These are phyloP conservation scores for Chaetoceros tenuissimus DNA, from an alignment of 108 stramenopile species.

Conservation along the genomic window DNA sequence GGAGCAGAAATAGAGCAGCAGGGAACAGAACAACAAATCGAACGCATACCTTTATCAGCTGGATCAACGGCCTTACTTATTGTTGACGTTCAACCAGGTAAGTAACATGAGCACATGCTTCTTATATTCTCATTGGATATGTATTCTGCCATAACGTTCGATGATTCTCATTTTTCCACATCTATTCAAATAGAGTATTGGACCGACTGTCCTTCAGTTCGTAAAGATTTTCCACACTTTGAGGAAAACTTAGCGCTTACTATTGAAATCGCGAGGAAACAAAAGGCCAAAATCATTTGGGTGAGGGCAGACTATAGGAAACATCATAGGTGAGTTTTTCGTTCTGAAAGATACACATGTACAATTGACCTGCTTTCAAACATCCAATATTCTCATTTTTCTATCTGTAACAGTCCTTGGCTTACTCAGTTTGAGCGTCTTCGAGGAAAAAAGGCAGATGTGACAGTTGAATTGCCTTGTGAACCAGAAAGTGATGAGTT, in stretches of 20 bases:
- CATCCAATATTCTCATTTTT: too few relatives aligned
- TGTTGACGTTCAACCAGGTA: slow-evolving; percentile 48
- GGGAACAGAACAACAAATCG: too few relatives aligned
- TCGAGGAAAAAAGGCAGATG: slow-evolving; percentile 7
- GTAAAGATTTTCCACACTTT: slow-evolving; percentile 50
- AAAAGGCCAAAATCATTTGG: slow-evolving; percentile 42
- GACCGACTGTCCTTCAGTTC: slow-evolving; percentile 44
- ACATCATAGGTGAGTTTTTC: too few relatives aligned
- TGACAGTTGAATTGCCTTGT: slow-evolving; percentile 15
- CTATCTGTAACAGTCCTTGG: too few relatives aligned
- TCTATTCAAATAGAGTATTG: too few relatives aligned
- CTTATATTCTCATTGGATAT: too few relatives aligned
- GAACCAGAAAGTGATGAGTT: slow-evolving; percentile 13
- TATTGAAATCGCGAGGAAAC: slow-evolving; percentile 27
- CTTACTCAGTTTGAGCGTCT: slow-evolving; percentile 44
- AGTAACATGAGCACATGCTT: too few relatives aligned
- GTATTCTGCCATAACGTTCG: too few relatives aligned
- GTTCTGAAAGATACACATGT: too few relatives aligned
- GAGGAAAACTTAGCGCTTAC: slow-evolving; percentile 19
- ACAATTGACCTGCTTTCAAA: too few relatives aligned
- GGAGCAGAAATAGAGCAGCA: too few relatives aligned
- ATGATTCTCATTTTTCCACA: too few relatives aligned
- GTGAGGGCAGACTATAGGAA: slow-evolving; percentile 45
- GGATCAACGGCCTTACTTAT: slow-evolving; percentile 29
- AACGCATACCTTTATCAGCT: slow-evolving; percentile 9